phyloP scores from a whole-genome alignment of 805 yeast genomes.

The Schwanniomyces vanrijiae region DNA sequence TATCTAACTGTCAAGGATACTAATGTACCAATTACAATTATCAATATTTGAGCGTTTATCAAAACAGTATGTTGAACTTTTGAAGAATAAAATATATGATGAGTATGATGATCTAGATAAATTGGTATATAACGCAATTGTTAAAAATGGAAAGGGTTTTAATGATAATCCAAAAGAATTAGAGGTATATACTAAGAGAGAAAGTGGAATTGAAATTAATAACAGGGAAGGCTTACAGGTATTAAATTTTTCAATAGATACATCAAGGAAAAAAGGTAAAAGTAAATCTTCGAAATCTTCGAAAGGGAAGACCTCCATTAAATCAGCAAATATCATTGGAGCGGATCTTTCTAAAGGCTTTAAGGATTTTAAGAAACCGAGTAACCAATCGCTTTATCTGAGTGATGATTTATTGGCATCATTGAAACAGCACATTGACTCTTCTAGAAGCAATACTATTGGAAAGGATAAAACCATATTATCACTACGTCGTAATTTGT shows the following conservation, averaged over 20 bases:
- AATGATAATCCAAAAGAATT: constrained; percentile 7
- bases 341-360: constrained; percentile 17
- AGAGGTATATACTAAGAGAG: constrained; percentile 56
- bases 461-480: constrained; percentile 8
- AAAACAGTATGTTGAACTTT: neutral
- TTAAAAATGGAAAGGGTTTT: neutral
- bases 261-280: neutral
- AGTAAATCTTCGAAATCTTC: neutral
- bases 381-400: constrained; percentile 11
- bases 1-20: neutral
- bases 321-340: constrained; percentile 13
- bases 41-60: neutral
- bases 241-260: constrained; percentile 6
- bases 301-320: neutral
- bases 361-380: constrained; percentile 10
- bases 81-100: neutral
- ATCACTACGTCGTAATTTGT: constrained; percentile 17
- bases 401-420: constrained; percentile 14
- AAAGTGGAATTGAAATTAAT: constrained; percentile 40
- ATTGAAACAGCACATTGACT: constrained; percentile 8
- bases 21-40: neutral
- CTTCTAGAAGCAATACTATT: neutral
- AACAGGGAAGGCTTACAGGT: constrained; percentile 8
- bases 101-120: neutral
- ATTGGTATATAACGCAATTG: neutral